Evolutionary conservation across 345 rosid genomes (phyloP).

Genomic region (Adansonia digitata): DNA sequence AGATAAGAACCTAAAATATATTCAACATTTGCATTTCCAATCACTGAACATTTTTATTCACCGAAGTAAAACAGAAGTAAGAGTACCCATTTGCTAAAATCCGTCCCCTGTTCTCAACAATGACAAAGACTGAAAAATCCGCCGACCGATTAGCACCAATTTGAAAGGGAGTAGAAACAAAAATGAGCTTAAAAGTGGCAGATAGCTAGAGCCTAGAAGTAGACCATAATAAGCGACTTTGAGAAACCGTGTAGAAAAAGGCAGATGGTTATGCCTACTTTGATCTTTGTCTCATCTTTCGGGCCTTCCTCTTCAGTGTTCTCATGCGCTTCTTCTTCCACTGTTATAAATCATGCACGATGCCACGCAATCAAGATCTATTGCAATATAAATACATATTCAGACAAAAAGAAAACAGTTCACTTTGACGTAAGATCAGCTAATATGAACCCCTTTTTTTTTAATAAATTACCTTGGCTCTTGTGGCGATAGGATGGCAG

Average conservation of each 20-base stretch:
- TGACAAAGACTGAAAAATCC: neutral
- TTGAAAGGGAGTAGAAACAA: neutral
- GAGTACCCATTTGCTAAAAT: too few relatives aligned
- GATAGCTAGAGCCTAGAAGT: neutral
- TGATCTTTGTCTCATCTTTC: conserved; percentile 14
- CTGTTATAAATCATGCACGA: neutral
- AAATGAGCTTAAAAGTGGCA: neutral
- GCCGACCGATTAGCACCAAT: neutral
- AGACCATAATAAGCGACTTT: neutral
- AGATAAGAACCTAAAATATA: too few relatives aligned
- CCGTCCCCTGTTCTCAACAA: neutral
- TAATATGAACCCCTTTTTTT: too few relatives aligned
- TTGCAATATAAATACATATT: neutral
- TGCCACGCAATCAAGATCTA: neutral
- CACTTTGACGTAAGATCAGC: neutral
- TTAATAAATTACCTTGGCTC: neutral
- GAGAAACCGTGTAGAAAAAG: neutral
- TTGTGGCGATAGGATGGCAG: neutral
- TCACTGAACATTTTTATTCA: too few relatives aligned
- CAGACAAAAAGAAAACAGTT: neutral
- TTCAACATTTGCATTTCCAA: too few relatives aligned
- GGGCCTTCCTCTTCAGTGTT: conserved; percentile 9
- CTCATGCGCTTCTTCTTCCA: conserved; percentile 14
- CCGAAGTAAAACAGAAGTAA: too few relatives aligned
- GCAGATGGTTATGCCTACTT: neutral